Conservation (phyloP, 2,329 filamentous ascomycete species). For the Diaporthe citriasiana region DNA sequence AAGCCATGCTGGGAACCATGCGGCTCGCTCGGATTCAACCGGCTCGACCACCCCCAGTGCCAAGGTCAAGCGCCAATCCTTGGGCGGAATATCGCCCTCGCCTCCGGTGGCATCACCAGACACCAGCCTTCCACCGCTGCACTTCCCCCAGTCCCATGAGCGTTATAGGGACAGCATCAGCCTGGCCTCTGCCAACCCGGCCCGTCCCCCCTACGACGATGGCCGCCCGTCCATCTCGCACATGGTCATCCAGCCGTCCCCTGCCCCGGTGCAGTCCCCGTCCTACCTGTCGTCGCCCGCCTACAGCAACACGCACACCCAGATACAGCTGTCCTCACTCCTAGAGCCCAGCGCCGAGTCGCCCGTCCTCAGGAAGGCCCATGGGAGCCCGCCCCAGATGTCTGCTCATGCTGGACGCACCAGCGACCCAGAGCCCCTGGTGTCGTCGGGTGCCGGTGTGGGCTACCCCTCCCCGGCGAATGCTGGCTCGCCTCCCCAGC, state of each 20-base stretch:
- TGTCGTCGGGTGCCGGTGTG: constrained; percentile 50
- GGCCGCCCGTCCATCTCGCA: constrained; percentile 24
- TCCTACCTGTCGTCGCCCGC: constrained; percentile 38
- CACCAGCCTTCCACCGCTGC: constrained; percentile 15
- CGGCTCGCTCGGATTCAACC: constrained; percentile 38
- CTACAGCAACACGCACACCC: constrained; percentile 31
- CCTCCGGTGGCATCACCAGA: constrained; percentile 42
- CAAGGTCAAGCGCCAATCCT: constrained; percentile 18
- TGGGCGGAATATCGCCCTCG: constrained; percentile 34
- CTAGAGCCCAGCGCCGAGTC: constrained; percentile 40
- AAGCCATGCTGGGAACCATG: constrained; percentile 25
- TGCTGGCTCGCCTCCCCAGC: constrained; percentile 22
- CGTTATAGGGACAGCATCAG: constrained; percentile 28
- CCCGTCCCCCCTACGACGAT: constrained; percentile 20
- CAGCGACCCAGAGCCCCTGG: constrained; percentile 43
- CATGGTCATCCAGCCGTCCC: constrained; percentile 28
- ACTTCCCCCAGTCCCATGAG: constrained; percentile 22
- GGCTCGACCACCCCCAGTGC: constrained; percentile 4
- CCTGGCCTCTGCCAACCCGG: constrained; percentile 18
- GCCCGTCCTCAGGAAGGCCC: constrained; percentile 22
- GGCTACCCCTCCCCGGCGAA: constrained; percentile 50
- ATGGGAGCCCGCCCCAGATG: constrained; percentile 38
- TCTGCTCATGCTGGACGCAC: constrained; percentile 18
- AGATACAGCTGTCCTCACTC: constrained; percentile 44
- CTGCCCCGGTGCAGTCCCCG: constrained; percentile 10